These are phyloP conservation scores for Phylloporus rhodoxanthus DNA, from an alignment of 768 basidiomycete species.

Conservation along the genomic window DNA sequence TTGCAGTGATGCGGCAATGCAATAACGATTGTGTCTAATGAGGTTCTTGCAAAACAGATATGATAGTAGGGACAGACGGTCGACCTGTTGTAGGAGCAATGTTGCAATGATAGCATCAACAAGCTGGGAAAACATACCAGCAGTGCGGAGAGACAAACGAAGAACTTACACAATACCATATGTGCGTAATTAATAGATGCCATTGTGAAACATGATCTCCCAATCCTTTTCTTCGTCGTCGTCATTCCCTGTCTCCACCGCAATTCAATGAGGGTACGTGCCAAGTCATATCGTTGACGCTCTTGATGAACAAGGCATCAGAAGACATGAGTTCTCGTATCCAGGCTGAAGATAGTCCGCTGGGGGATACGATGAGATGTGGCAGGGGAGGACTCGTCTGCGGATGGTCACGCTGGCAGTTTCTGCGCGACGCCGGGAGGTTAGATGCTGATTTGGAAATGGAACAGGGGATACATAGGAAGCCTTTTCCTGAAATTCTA, in stretches of 20 bases:
- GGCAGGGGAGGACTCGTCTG: no score
- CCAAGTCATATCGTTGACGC: no score
- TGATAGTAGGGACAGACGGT: constrained; percentile 67
- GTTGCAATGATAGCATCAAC: no score
- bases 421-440: constrained; percentile 22
- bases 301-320: constrained; percentile 72
- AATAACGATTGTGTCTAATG: constrained; percentile 74
- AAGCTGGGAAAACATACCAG: no score
- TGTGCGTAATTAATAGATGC: constrained; percentile 85
- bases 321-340: constrained; percentile 67
- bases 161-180: constrained; percentile 56
- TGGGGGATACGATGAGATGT: no score
- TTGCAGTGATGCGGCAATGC: constrained; percentile 49
- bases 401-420: no score
- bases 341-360: constrained; percentile 67
- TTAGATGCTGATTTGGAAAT: no score
- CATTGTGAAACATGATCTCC: constrained; percentile 62
- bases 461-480: no score
- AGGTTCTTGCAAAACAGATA: constrained; percentile 63
- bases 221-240: constrained; percentile 65
- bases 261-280: no score
- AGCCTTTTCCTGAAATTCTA: no score
- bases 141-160: background rate
- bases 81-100: constrained; percentile 64
- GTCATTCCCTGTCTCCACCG: constrained; percentile 47